These are phyloP conservation scores for Cladobotryum mycophilum DNA, from an alignment of 2,329 filamentous ascomycete species.

Conservation along the genomic window DNA sequence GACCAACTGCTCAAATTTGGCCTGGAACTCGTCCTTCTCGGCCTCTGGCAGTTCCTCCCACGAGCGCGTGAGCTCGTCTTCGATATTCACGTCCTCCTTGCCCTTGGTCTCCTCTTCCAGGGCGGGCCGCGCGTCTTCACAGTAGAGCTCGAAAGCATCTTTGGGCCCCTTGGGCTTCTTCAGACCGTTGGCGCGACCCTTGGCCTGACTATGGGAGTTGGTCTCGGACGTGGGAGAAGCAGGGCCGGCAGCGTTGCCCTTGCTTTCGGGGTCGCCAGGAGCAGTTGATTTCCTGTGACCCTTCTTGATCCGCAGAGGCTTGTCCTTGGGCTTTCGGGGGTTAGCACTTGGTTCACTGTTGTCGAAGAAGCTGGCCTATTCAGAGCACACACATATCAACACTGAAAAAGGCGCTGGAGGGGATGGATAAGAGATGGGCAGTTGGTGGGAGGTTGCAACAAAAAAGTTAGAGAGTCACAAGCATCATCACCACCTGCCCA, in stretches of 20 bases:
- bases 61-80: slow-evolving; percentile 48
- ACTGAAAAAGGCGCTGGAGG: slow-evolving; percentile 18
- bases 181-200: slow-evolving; percentile 34
- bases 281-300: slow-evolving; percentile 58
- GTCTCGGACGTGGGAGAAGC: slow-evolving; percentile 44
- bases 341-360: slow-evolving; percentile 30
- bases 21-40: slow-evolving; percentile 44
- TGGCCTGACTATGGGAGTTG: slow-evolving; percentile 31
- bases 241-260: slow-evolving; percentile 41
- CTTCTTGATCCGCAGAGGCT: slow-evolving; percentile 68
- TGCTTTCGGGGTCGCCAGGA: slow-evolving; percentile 35
- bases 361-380: slow-evolving; percentile 27
- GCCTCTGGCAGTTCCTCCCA: slow-evolving; percentile 49
- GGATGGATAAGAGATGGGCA: background rate
- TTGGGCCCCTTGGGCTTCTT: slow-evolving; percentile 38
- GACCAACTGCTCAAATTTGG: slow-evolving; percentile 24
- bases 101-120: slow-evolving; percentile 41
- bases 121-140: slow-evolving; percentile 40
- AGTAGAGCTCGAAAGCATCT: slow-evolving; percentile 51
- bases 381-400: slow-evolving; percentile 29
- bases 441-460: background rate
- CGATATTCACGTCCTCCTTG: slow-evolving; percentile 32
- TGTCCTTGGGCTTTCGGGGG: slow-evolving; percentile 62
- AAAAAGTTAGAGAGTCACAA: background rate
- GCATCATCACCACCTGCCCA: background rate